These are phyloP conservation scores for Thalassia testudinum DNA, from an alignment of 116 monocot genomes.

Conservation along the genomic window DNA sequence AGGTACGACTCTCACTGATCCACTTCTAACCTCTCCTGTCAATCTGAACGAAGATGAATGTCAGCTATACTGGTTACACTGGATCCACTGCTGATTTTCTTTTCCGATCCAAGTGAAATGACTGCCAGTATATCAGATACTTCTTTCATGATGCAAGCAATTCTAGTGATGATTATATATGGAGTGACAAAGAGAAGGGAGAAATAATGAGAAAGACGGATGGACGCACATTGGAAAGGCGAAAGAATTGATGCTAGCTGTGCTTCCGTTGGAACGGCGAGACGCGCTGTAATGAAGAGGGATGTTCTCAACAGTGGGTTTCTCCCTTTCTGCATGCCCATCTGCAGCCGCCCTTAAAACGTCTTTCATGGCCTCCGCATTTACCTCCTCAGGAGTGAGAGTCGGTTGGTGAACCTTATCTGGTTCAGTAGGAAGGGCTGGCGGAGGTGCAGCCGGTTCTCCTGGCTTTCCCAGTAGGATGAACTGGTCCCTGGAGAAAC, in stretches of 20 bases:
- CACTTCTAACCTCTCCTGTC: background rate
- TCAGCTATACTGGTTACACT: background rate
- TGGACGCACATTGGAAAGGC: constrained; percentile 52
- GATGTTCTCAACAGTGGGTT: background rate
- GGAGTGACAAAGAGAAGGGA: background rate
- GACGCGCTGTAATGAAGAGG: constrained; percentile 14
- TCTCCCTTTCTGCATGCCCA: constrained; percentile 2
- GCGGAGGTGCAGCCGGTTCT: constrained; percentile 5
- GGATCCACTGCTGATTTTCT: background rate
- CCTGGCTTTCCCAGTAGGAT: constrained; percentile 23
- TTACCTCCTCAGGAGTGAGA: constrained; percentile 2
- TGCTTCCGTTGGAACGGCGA: constrained; percentile 37
- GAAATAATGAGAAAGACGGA: too few species aligned
- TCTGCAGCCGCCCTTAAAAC: constrained; percentile 12
- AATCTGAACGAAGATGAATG: background rate
- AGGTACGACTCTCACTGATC: constrained; percentile 3
- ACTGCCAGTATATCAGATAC: background rate
- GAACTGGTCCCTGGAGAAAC: constrained; percentile 2
- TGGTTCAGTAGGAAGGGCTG: background rate
- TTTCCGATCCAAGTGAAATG: background rate
- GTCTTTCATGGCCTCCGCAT: constrained; percentile 28
- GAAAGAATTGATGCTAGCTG: constrained; percentile 33
- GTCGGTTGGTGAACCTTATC: background rate
- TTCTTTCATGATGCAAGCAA: background rate
- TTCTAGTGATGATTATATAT: background rate